Base-by-base conservation (phyloP, 352 stramenopile species). In the Pythium angustatum region DNA sequence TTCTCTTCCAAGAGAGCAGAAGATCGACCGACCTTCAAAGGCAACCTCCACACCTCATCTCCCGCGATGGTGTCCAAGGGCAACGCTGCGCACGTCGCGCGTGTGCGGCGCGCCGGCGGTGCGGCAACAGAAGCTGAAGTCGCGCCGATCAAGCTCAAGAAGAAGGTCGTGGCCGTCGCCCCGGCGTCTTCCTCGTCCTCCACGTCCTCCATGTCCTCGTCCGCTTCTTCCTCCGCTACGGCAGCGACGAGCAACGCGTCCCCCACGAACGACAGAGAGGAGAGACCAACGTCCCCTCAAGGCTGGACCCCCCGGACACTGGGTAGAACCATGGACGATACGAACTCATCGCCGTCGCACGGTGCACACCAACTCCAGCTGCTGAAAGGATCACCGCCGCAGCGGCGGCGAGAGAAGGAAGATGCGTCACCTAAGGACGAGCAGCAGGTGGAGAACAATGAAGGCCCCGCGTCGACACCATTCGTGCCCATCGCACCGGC, bases 71-170 rank as follows among this genome's bases (percentile, higher is more conserved):
- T 64, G 31, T 17, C 51, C 47, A 65, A 56, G 48, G 43, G 51
- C 58, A 40, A 28, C 34, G 27, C 1, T 26, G 26, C 28, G 19
- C 58, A 65, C 21, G 24, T 40, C 17, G 51, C 48, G 47, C 58
- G 48, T 17, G 38, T 44, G 47, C 58, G 58, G 6, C 33, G 43
- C 26, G 28, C n/a, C n/a, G n/a, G n/a, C n/a, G n/a, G n/a, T n/a
- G n/a, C 17, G 9, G n/a, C 11, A 8, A 11, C 28, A 14, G 56
- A 52, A 2, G 12, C 34, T 12, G 36, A 51, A 2, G 53, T 21
- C 17, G 34, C 50, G n/a, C 50, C 48, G 14, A 27, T 55, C 48
- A 65, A 65, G 48, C 58, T 65, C 58, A 65, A 56, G 48, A 65
- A 65, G 36, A 65, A 65, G 58, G 58, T 56, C 58, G 33, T 56